Evolutionary conservation across 371 early-diverging fungal species (phyloP).

Genomic region (Entomophthora muscae): DNA sequence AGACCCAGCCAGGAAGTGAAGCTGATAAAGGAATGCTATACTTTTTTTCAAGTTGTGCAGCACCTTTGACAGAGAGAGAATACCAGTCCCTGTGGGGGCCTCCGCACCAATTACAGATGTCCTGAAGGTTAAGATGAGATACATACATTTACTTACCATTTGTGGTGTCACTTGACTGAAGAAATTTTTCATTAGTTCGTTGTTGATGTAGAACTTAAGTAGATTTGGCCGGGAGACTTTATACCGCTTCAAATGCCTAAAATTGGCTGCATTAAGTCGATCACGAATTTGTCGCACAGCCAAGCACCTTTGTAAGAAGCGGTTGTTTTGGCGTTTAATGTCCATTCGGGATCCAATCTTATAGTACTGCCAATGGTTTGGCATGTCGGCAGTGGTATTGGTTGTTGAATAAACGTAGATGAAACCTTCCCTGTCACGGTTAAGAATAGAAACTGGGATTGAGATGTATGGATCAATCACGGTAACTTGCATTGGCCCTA

Average conservation of each 20-base stretch:
- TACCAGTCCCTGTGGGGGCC: not conserved
- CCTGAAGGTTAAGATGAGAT: not conserved
- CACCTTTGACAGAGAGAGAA: not conserved
- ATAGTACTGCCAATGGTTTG: not conserved
- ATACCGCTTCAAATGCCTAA: not conserved
- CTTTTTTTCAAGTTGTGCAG: not conserved
- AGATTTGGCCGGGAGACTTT: not conserved
- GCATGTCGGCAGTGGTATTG: not conserved
- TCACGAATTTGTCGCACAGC: not conserved
- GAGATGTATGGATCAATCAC: not conserved
- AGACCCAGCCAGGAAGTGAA: not conserved
- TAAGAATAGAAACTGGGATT: not conserved
- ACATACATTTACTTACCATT: not conserved
- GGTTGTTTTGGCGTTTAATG: not conserved
- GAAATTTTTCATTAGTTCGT: not conserved
- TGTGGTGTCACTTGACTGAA: not conserved
- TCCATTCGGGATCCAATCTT: not conserved
- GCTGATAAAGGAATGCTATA: not conserved
- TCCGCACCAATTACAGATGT: not conserved
- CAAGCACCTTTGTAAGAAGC: not conserved
- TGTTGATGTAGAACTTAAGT: not conserved
- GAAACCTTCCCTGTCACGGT: not conserved
- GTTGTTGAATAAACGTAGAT: not conserved
- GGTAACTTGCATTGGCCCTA: not conserved
- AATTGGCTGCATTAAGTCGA: not conserved